phyloP scores from a whole-genome alignment of 305 asterid species.

The Fraxinus baroniana region DNA sequence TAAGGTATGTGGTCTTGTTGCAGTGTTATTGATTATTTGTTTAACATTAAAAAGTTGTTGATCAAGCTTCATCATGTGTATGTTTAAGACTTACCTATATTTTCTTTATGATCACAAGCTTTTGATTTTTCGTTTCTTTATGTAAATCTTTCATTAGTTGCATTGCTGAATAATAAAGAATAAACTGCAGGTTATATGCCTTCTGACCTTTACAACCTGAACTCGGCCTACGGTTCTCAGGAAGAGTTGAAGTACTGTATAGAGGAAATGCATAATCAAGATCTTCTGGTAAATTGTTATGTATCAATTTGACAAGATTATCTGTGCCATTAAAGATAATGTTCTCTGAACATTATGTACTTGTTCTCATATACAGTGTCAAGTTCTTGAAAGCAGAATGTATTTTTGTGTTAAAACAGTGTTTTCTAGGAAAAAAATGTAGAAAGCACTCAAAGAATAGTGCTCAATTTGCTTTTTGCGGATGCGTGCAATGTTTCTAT shows the following conservation, averaged over 20 bases:
- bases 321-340: neutral
- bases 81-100: neutral
- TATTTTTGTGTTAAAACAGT: neutral
- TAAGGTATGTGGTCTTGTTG: neutral
- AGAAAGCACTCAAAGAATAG: neutral
- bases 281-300: constrained; percentile 30
- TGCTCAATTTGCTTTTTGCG: neutral
- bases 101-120: neutral
- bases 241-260: constrained; percentile 40
- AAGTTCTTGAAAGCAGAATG: neutral
- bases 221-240: constrained; percentile 41
- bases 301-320: neutral
- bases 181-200: constrained; percentile 48
- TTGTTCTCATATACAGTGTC: neutral
- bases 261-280: constrained; percentile 37
- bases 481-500: neutral
- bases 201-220: constrained; percentile 49
- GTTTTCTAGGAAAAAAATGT: neutral
- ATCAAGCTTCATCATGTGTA: neutral
- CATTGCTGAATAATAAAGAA: neutral
- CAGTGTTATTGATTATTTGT: neutral
- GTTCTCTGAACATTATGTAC: neutral
- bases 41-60: neutral
- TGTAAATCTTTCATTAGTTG: neutral
- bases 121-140: neutral